These are phyloP conservation scores for Amylostereum areolatum DNA, from an alignment of 1,284 basidiomycete species.

Conservation along the genomic window DNA sequence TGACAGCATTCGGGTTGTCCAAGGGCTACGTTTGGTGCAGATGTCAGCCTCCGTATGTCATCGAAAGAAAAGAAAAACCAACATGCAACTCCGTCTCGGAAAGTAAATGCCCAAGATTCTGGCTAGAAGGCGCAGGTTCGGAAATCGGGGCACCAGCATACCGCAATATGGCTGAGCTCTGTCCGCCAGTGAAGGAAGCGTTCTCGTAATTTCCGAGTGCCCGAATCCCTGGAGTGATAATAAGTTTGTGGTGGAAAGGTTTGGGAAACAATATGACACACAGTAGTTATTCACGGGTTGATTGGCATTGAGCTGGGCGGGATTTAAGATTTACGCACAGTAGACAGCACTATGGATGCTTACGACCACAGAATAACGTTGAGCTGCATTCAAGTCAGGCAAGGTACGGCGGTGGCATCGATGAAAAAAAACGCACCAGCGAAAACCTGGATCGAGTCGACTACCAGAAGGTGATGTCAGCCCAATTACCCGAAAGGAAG, in stretches of 20 bases:
- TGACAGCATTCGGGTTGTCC: neutral
- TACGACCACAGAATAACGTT: slow-evolving; percentile 30
- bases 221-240: slow-evolving; percentile 20
- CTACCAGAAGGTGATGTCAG: slow-evolving; percentile 14
- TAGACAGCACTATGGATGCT: slow-evolving; percentile 9
- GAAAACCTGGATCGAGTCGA: slow-evolving; percentile 35
- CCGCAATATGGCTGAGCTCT: slow-evolving; percentile 32
- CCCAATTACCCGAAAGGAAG: too few species aligned
- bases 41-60: neutral
- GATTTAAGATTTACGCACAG: neutral
- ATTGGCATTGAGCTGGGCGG: slow-evolving; percentile 26
- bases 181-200: slow-evolving; percentile 18
- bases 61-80: neutral
- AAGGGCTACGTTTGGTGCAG: slow-evolving; percentile 1
- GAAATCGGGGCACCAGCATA: slow-evolving; percentile 30
- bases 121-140: slow-evolving; percentile 37
- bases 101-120: slow-evolving; percentile 14
- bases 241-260: neutral
- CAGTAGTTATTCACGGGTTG: slow-evolving; percentile 37
- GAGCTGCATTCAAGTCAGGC: slow-evolving; percentile 16
- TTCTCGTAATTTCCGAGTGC: slow-evolving; percentile 10
- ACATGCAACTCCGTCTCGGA: slow-evolving; percentile 21
- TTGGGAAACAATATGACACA: neutral
- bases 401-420: neutral
- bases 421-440: slow-evolving; percentile 15